These are phyloP conservation scores for Melanopsichium pennsylvanicum DNA, from an alignment of 1,284 basidiomycete species.

Conservation along the genomic window DNA sequence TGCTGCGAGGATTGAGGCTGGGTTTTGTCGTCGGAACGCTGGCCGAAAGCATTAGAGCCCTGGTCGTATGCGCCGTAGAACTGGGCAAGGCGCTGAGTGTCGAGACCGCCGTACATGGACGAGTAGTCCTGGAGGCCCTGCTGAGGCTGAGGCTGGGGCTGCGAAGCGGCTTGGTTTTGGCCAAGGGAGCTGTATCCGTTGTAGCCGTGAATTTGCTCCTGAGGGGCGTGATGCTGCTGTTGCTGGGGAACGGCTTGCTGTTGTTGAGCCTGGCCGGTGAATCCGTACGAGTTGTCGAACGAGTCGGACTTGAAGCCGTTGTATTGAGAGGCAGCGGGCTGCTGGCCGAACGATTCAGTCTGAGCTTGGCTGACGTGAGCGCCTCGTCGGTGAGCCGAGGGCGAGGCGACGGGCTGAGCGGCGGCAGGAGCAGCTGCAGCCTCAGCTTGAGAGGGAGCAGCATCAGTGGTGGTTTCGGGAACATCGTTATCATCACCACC, in stretches of 20 bases:
- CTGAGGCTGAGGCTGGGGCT: slow-evolving; percentile 42
- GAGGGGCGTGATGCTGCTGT: slow-evolving; percentile 33
- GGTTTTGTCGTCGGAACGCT: slow-evolving; percentile 45
- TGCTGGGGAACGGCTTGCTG: slow-evolving; percentile 23
- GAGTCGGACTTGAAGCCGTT: slow-evolving; percentile 48
- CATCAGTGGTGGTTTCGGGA: slow-evolving; percentile 11
- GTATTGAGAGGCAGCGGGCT: slow-evolving; percentile 30
- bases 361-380: slow-evolving; percentile 32
- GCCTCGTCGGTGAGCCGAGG: slow-evolving; percentile 29
- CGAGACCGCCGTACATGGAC: slow-evolving; percentile 59
- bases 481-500: slow-evolving; percentile 49
- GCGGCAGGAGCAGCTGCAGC: slow-evolving; percentile 17
- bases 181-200: slow-evolving; percentile 46
- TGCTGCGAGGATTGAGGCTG: slow-evolving; percentile 38
- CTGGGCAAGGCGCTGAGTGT: slow-evolving; percentile 57
- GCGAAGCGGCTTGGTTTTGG: slow-evolving; percentile 28
- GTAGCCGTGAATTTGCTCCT: slow-evolving; percentile 51
- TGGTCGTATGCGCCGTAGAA: slow-evolving; percentile 62
- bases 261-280: slow-evolving; percentile 39
- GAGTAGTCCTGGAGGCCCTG: slow-evolving; percentile 50
- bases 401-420: slow-evolving; percentile 13
- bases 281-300: slow-evolving; percentile 46
- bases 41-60: slow-evolving; percentile 43
- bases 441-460: slow-evolving; percentile 8
- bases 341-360: slow-evolving; percentile 34